phyloP scores from a whole-genome alignment of 2,329 filamentous ascomycete species.

The Cladosporium halotolerans region DNA sequence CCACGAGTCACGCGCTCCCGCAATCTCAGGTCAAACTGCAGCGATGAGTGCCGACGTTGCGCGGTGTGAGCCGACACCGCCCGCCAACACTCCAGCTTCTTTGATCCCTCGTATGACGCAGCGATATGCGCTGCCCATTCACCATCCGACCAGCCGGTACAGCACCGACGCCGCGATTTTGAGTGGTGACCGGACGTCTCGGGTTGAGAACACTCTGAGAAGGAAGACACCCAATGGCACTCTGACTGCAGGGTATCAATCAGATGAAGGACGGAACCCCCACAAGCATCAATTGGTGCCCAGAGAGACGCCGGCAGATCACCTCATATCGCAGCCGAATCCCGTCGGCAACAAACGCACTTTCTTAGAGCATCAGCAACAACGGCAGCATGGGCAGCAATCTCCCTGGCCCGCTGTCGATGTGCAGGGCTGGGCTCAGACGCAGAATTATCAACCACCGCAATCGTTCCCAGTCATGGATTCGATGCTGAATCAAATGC shows the following conservation, averaged over 20 bases:
- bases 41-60: conserved; percentile 27
- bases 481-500: conserved; percentile 55
- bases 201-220: conserved; percentile 68
- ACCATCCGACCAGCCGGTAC: conserved; percentile 17
- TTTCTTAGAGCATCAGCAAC: conserved; percentile 27
- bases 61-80: conserved; percentile 15
- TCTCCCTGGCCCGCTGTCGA: background rate
- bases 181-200: conserved; percentile 21
- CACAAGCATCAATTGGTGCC: conserved; percentile 80
- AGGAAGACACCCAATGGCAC: conserved; percentile 95
- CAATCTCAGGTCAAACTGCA: conserved; percentile 12
- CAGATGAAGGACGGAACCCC: conserved; percentile 32
- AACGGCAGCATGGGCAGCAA: conserved; percentile 21
- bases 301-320: conserved; percentile 39
- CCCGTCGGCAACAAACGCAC: conserved; percentile 19
- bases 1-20: conserved; percentile 11
- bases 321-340: conserved; percentile 21
- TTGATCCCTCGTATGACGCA: conserved; percentile 26
- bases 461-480: conserved; percentile 46
- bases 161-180: conserved; percentile 13
- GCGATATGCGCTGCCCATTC: conserved; percentile 28
- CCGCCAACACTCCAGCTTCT: conserved; percentile 10
- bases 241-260: conserved; percentile 84
- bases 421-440: background rate
- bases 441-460: conserved; percentile 5